Percentiles rank a stretch among this genome's conserved stretches.
Evolutionary conservation across 1,139 yeast species (phyloP).

Genomic region (Hansenula anomala): DNA sequence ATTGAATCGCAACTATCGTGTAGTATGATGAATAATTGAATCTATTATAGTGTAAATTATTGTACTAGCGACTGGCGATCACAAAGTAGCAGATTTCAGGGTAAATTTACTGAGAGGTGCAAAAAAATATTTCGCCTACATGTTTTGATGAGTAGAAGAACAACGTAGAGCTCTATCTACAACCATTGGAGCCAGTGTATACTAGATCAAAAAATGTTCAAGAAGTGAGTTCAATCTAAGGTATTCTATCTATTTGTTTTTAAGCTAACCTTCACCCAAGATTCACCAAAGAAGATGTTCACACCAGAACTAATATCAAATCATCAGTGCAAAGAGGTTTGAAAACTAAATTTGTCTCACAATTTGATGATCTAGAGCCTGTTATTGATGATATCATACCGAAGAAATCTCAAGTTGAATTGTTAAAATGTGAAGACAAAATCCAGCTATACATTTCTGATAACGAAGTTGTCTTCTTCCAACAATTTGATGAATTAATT

Average conservation of each 20-base stretch:
- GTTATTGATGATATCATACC: conserved; percentile 82
- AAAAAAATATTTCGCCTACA: not conserved
- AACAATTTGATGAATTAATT: conserved; percentile 77
- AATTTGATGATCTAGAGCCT: conserved; percentile 68
- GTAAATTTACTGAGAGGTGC: no score
- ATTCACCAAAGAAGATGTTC: conserved; percentile 82
- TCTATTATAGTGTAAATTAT: no score
- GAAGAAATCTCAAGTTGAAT: conserved; percentile 81
- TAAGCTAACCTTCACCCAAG: no score
- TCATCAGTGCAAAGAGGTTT: conserved; percentile 88
- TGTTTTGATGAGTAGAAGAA: no score
- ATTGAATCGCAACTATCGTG: no score
- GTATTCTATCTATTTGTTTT: no score
- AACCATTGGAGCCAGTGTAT: no score
- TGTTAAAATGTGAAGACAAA: conserved; percentile 86
- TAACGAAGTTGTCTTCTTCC: conserved; percentile 70
- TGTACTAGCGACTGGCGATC: no score
- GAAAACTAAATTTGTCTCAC: conserved; percentile 64
- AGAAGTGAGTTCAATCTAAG: conserved; percentile 2
- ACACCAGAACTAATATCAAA: conserved; percentile 86
- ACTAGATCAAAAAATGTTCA: not conserved
- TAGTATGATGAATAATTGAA: no score
- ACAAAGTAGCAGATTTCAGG: no score
- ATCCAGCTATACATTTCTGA: conserved; percentile 75
- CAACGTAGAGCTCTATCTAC: not conserved